A percentile compares a stretch with the other conserved stretches of the same genome.
Conservation (phyloP, 768 basidiomycete species). For the Hericium erinaceus region DNA sequence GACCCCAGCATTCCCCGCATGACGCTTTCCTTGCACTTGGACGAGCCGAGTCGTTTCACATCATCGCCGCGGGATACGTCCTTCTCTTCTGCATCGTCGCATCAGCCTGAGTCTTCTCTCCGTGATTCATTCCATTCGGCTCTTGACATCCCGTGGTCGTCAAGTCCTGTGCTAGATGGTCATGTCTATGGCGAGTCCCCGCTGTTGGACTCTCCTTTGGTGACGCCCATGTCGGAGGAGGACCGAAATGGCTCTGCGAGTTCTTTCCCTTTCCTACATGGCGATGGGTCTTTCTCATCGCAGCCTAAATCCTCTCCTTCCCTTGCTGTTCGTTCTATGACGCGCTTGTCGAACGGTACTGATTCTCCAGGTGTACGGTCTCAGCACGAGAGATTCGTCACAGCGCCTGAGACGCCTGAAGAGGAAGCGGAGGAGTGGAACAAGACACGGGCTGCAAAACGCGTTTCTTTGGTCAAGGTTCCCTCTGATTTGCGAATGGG, state of each 20-base stretch:
- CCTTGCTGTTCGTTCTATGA: background rate
- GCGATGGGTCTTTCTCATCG: background rate
- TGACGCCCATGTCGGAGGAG: background rate
- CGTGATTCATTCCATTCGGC: constrained; percentile 64
- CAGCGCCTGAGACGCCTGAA: constrained; percentile 35
- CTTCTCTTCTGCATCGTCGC: constrained; percentile 3
- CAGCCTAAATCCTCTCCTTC: background rate
- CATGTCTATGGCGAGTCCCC: background rate
- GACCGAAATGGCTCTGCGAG: background rate
- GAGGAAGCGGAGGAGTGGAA: constrained; percentile 88
- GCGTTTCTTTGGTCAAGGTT: constrained; percentile 72
- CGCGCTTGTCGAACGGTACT: background rate
- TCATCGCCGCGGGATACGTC: constrained; percentile 12
- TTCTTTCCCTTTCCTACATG: background rate
- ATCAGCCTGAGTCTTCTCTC: constrained; percentile 31
- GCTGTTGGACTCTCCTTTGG: background rate
- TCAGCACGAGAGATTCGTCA: constrained; percentile 37
- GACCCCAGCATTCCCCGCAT: constrained; percentile 18
- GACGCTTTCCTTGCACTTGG: constrained; percentile 3
- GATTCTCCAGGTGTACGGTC: background rate
- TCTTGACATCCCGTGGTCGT: constrained; percentile 35
- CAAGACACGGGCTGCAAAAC: constrained; percentile 74
- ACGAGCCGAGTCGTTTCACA: constrained; percentile 8
- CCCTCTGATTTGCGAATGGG: constrained; percentile 44
- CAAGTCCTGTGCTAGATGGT: constrained; percentile 9